Base-by-base conservation (phyloP, 208 protist genomes). In the Trypanosoma theileri region DNA sequence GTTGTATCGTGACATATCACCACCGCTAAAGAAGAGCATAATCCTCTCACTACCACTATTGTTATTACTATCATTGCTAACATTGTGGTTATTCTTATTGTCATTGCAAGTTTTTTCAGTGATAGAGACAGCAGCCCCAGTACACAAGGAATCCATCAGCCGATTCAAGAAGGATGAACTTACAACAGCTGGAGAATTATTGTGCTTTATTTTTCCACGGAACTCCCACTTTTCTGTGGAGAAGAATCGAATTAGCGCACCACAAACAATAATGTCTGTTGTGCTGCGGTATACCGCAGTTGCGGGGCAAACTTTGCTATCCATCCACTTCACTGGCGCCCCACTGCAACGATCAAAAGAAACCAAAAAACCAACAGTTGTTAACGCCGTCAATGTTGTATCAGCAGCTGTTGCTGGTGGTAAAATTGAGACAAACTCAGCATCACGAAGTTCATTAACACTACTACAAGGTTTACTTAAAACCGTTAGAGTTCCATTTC, bases 311-410 rank as follows among this genome's bases (percentile, higher is more conserved):
- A 93, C 80, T 76, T 92, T 93, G 73, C 87, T 89, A 69, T 95
- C 86, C 90, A 95, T 95, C 88, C 90, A 95, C n/a, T 83, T 82
- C 44, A 87, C 46, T 19, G 91, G 77, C 0, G 81, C 70, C 7
- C 90, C 87, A 21, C 70, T 89, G 12, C 64, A 48, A n/a, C 55
- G 41, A 70, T 90, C 79, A 57, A 92, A 83, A 13, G 80, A 76
- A 12, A 95, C 84, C 14, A 95, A 62, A 66, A 80, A 85, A 42
- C 90, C 90, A 6, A 19, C 65, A 14, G 62, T 67, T 0, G 90
- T 91, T 13, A 95, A 80, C 11, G 76, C 87, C 4, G 54, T 69
- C 62, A 72, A 6, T 35, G 28, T 35, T 7, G 55, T 26, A 4
- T 21, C 46, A 44, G 79, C 83, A 4, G 46, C 64, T 16, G 52